A percentile compares a stretch with the other conserved stretches of the same genome.
These are phyloP conservation scores for Ammopiptanthus mongolicus DNA, from an alignment of 306 rosid genomes.

Conservation along the genomic window DNA sequence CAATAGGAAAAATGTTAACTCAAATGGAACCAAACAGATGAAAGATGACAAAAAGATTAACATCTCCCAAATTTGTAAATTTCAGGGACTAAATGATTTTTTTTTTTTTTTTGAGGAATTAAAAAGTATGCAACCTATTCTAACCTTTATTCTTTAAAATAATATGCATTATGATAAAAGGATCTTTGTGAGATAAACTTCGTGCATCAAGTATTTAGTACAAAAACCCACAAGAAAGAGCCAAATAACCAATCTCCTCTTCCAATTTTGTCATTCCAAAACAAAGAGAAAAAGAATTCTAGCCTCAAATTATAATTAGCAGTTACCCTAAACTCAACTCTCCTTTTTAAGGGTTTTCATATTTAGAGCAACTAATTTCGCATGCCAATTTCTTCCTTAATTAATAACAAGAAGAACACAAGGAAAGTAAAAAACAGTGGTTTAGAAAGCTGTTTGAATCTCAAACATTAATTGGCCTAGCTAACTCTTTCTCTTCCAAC, in stretches of 20 bases:
- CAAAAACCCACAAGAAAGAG: not conserved
- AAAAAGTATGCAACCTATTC: too few relatives aligned
- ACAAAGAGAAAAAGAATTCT: not conserved
- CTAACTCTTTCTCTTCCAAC: not conserved
- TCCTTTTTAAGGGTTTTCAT: not conserved
- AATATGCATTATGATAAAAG: too few relatives aligned
- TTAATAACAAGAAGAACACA: not conserved
- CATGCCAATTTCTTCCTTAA: not conserved
- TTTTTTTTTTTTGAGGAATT: too few relatives aligned
- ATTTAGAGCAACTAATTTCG: not conserved
- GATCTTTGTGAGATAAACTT: not conserved
- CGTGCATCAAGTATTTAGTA: not conserved
- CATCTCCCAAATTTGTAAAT: too few relatives aligned
- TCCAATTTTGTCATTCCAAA: not conserved
- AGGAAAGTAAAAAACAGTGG: not conserved
- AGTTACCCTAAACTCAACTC: not conserved
- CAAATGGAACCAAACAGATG: too few relatives aligned
- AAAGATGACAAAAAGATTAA: too few relatives aligned
- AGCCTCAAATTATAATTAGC: slow-evolving; percentile 1
- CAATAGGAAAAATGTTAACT: too few relatives aligned
- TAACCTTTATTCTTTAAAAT: too few relatives aligned
- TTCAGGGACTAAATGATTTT: too few relatives aligned
- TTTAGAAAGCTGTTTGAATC: slow-evolving; percentile 1
- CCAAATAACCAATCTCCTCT: not conserved
- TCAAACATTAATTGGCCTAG: not conserved